Percentiles rank a stretch among this genome's conserved stretches.
Conservation (phyloP, 148 eudicot genomes). For the Vaccinium darrowii region DNA sequence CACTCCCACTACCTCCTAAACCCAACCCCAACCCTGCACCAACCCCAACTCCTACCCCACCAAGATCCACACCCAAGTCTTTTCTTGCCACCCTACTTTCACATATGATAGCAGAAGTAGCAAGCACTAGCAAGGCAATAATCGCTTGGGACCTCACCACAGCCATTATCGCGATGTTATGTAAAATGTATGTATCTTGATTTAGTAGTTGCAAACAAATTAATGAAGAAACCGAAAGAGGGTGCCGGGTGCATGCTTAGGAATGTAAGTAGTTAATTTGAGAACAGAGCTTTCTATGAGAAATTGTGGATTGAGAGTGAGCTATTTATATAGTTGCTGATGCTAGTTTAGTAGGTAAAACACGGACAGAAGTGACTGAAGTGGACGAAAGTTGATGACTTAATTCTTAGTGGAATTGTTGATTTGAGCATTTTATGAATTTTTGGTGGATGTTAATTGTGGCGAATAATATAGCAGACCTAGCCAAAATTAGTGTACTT, state of each 20-base stretch:
- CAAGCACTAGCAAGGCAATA: constrained; percentile 19
- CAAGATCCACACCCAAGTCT: constrained; percentile 65
- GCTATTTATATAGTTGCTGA: constrained; percentile 25
- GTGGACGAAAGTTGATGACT: not conserved
- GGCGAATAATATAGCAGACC: not conserved
- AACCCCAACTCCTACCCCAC: constrained; percentile 49
- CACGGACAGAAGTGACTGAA: not conserved
- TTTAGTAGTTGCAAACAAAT: not conserved
- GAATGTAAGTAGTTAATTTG: not conserved
- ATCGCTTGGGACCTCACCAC: constrained; percentile 16
- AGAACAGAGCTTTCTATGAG: not conserved
- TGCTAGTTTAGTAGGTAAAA: not conserved
- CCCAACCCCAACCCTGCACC: constrained; percentile 48
- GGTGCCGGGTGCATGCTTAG: not conserved
- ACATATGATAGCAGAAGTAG: constrained; percentile 15
- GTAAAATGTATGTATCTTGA: not conserved
- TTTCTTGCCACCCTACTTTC: constrained; percentile 65
- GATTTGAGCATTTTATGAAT: constrained; percentile 11
- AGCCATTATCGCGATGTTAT: constrained; percentile 22
- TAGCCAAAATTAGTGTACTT: not conserved
- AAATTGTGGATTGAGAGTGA: not conserved
- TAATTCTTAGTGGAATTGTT: constrained; percentile 12
- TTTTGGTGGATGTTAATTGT: not conserved
- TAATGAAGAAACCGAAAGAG: not conserved
- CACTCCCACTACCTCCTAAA: constrained; percentile 38